Percentiles rank a stretch among this genome's conserved stretches.
phyloP scores from a whole-genome alignment of 306 rosid species.

The Castanopsis chinensis region DNA sequence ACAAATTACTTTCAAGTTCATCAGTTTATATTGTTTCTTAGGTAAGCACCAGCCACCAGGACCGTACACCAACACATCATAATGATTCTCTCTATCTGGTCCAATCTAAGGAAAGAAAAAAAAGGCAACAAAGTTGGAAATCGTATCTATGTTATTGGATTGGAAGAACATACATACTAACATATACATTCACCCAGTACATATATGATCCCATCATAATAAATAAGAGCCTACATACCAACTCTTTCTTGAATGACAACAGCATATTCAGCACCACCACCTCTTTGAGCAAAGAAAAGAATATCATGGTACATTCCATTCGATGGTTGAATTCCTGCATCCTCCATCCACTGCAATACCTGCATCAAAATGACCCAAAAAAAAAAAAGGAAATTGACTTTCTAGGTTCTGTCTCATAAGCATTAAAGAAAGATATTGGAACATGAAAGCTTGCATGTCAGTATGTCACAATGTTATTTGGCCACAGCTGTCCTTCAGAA shows the following conservation, averaged over 20 bases:
- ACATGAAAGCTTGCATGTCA: too few relatives aligned
- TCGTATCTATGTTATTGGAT: background rate
- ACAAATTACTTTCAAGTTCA: background rate
- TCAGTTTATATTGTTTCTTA: background rate
- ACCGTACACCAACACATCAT: background rate
- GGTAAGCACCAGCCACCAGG: background rate
- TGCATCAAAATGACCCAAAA: conserved; percentile 2
- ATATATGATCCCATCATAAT: background rate
- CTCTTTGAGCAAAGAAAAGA: conserved; percentile 56
- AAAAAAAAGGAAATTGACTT: background rate
- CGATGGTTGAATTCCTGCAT: conserved; percentile 75
- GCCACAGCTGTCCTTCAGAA: background rate
- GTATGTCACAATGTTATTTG: background rate
- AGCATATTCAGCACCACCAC: conserved; percentile 71
- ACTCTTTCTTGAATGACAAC: conserved; percentile 63
- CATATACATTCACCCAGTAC: background rate
- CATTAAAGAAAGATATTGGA: background rate
- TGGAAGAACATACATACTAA: background rate
- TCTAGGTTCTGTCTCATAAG: background rate
- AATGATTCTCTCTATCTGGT: conserved; percentile 3
- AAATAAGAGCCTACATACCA: conserved; percentile 50
- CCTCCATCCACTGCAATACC: conserved; percentile 96
- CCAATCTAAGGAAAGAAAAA: background rate
- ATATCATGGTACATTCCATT: conserved; percentile 63
- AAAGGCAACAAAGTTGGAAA: background rate